Evolutionary conservation across 805 yeast genomes (phyloP).

Genomic region (Teunomyces kruisii): DNA sequence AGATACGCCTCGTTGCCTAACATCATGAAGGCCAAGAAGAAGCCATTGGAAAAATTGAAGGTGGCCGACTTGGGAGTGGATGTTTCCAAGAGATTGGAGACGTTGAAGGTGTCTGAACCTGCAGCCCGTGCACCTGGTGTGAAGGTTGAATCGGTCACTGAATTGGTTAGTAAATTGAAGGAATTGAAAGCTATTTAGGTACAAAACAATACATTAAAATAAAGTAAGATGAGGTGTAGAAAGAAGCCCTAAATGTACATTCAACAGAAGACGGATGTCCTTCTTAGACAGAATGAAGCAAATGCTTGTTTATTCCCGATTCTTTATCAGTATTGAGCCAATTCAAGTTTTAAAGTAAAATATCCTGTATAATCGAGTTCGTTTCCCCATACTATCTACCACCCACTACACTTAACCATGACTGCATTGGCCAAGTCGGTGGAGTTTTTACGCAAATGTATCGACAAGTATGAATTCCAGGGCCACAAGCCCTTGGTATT

Average conservation of each 20-base stretch:
- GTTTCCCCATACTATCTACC: background rate
- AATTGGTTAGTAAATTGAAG: constrained; percentile 74
- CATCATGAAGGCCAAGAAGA: constrained; percentile 97
- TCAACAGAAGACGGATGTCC: too few relatives aligned
- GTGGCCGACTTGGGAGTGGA: constrained; percentile 70
- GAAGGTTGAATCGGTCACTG: constrained; percentile 79
- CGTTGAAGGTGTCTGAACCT: constrained; percentile 80
- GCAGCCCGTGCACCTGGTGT: constrained; percentile 78
- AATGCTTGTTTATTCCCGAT: too few relatives aligned
- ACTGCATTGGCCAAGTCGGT: constrained; percentile 12
- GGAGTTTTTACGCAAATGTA: constrained; percentile 26
- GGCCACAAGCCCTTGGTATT: constrained; percentile 44
- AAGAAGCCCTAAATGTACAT: too few relatives aligned
- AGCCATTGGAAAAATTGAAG: constrained; percentile 72
- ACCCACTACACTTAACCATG: constrained; percentile 7
- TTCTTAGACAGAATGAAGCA: too few relatives aligned
- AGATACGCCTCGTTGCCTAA: constrained; percentile 95
- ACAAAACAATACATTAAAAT: background rate
- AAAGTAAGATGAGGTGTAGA: too few relatives aligned
- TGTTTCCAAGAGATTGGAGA: constrained; percentile 60
- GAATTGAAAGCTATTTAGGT: constrained; percentile 65
- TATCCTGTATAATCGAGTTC: background rate
- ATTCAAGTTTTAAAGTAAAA: too few relatives aligned
- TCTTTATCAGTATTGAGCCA: too few relatives aligned
- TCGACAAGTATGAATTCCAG: constrained; percentile 23